Evolutionary conservation across 306 rosid genomes (phyloP).

Genomic region (Carpinus viminea): DNA sequence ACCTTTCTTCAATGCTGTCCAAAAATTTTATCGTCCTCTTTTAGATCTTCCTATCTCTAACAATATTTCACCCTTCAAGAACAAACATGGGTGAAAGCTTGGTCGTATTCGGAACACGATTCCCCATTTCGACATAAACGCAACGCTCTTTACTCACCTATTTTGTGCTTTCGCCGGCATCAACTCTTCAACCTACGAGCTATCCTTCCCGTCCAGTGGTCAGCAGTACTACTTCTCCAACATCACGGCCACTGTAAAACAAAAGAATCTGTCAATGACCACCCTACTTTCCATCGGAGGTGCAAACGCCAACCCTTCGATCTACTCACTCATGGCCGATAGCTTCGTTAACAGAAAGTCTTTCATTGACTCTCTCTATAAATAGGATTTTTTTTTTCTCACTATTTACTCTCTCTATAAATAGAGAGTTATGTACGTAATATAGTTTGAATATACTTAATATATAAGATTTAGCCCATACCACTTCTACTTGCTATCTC

Average conservation of each 20-base stretch:
- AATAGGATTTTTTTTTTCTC: too few relatives aligned
- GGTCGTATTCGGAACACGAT: constrained; percentile 37
- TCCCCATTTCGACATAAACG: constrained; percentile 35
- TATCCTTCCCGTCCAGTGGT: not conserved
- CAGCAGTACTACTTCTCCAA: constrained; percentile 24
- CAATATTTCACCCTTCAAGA: not conserved
- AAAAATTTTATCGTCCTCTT: too few relatives aligned
- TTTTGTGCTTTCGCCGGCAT: constrained; percentile 37
- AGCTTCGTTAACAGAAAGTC: constrained; percentile 22
- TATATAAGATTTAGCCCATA: too few relatives aligned
- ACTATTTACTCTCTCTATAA: too few relatives aligned
- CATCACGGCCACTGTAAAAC: constrained; percentile 25
- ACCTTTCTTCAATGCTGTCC: too few relatives aligned
- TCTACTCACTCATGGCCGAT: constrained; percentile 30
- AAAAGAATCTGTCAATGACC: constrained; percentile 8
- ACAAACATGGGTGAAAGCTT: constrained; percentile 39
- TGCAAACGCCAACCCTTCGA: not conserved
- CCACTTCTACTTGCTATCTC: too few relatives aligned
- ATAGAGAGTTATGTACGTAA: too few relatives aligned
- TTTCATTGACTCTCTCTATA: constrained; percentile 38
- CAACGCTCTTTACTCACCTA: constrained; percentile 49
- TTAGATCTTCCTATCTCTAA: too few relatives aligned
- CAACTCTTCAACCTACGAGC: not conserved
- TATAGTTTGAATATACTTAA: too few relatives aligned
- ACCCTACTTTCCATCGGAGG: constrained; percentile 49